Evolutionary conservation across 345 rosid species (phyloP).

Genomic region (Microthlaspi erraticum): DNA sequence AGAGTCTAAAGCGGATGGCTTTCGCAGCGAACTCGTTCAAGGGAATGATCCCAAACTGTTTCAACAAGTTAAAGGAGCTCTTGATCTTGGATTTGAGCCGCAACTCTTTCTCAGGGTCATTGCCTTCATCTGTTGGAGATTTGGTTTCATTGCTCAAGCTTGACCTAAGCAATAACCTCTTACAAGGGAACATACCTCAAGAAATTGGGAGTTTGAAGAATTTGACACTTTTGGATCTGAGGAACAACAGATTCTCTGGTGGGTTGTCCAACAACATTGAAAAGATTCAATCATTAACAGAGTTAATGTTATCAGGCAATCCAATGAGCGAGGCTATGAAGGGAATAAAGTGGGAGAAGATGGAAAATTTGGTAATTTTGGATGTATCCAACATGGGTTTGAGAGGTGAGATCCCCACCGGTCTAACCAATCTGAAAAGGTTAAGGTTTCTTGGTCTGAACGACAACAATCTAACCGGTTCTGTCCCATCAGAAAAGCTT

Average conservation of each 20-base stretch:
- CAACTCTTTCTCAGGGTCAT: slow-evolving; percentile 66
- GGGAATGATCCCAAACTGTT: slow-evolving; percentile 63
- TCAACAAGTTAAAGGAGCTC: slow-evolving; percentile 56
- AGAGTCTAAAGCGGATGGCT: slow-evolving; percentile 48
- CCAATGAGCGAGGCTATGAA: slow-evolving; percentile 62
- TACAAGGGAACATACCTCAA: slow-evolving; percentile 59
- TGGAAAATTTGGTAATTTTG: slow-evolving; percentile 59
- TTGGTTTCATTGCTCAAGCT: slow-evolving; percentile 78
- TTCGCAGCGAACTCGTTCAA: slow-evolving; percentile 60
- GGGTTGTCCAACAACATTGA: slow-evolving; percentile 62
- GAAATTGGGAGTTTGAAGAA: slow-evolving; percentile 59
- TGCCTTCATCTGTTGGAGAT: slow-evolving; percentile 63
- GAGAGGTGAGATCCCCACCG: slow-evolving; percentile 65
- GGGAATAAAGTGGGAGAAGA: slow-evolving; percentile 56
- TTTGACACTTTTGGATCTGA: slow-evolving; percentile 74
- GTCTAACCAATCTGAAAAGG: slow-evolving; percentile 59
- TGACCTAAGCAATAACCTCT: slow-evolving; percentile 70
- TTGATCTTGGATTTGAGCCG: slow-evolving; percentile 79
- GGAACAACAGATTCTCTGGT: slow-evolving; percentile 77
- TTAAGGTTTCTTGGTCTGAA: slow-evolving; percentile 82
- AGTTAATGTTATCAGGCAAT: slow-evolving; percentile 68
- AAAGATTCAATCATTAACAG: slow-evolving; percentile 62
- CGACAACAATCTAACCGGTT: slow-evolving; percentile 73
- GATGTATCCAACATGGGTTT: slow-evolving; percentile 67
- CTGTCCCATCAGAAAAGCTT: slow-evolving; percentile 52